A percentile compares a stretch with the other conserved stretches of the same genome.
Conservation (phyloP, 2,329 filamentous ascomycete species). For the Geosmithia putterillii region DNA sequence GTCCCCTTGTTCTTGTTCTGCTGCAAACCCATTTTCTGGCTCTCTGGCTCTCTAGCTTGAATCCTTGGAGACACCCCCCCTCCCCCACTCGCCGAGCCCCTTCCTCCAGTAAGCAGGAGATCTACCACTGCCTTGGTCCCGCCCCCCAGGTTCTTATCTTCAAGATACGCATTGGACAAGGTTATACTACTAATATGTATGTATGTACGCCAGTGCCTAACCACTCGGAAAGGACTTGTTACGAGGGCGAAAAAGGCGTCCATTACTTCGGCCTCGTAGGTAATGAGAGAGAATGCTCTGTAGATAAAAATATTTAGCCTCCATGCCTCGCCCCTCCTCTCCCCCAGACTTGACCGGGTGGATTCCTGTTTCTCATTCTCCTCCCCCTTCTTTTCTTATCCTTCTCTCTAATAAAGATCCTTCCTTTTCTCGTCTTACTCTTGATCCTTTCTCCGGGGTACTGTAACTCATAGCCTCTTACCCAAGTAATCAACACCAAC, state of each 20-base stretch:
- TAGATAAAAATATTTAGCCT: conserved; percentile 2
- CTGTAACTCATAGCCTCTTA: conserved; percentile 1
- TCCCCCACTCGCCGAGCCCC: neutral
- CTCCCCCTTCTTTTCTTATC: conserved; percentile 1
- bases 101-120: neutral
- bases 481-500: too few relatives aligned
- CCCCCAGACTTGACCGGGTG: conserved; percentile 1
- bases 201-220: too few relatives aligned
- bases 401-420: neutral
- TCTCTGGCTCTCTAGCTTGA: too few relatives aligned
- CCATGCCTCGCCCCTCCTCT: too few relatives aligned
- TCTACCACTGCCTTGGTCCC: neutral
- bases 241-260: neutral
- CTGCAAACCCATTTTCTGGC: too few relatives aligned
- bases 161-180: neutral
- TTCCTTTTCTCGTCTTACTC: neutral
- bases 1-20: too few relatives aligned
- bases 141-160: neutral
- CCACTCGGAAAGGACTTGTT: neutral
- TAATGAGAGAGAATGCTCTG: neutral
- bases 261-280: too few relatives aligned
- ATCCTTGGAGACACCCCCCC: too few relatives aligned
- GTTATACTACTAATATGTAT: neutral
- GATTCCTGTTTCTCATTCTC: neutral
- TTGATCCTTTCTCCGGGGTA: neutral